Percentiles rank a stretch among this genome's conserved stretches.
Evolutionary conservation across 2,329 filamentous ascomycete species (phyloP).

Genomic region (Colletotrichum cordylinicola): DNA sequence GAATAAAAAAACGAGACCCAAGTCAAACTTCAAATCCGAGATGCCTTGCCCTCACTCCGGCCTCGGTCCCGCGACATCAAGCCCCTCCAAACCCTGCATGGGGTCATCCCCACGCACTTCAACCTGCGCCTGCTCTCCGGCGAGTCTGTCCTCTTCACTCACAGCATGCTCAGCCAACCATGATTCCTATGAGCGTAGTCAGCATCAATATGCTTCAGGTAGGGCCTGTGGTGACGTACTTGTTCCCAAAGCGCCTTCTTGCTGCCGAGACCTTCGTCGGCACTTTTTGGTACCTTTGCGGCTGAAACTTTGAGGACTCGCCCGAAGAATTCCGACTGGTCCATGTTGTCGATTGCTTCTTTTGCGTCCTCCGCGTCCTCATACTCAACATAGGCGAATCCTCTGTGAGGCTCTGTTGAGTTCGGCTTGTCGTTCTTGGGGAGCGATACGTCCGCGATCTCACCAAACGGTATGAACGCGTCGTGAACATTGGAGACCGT

Average conservation of each 20-base stretch:
- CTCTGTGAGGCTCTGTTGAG: slow-evolving; percentile 79
- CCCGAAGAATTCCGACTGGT: slow-evolving; percentile 94
- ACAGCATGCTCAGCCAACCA: slow-evolving; percentile 91
- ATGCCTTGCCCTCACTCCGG: slow-evolving; percentile 60
- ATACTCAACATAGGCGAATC: slow-evolving; percentile 97
- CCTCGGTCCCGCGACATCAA: slow-evolving; percentile 94
- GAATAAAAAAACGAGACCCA: slow-evolving; percentile 23
- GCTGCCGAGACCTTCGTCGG: slow-evolving; percentile 86
- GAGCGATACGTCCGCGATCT: slow-evolving; percentile 88
- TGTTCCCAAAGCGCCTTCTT: slow-evolving; percentile 97
- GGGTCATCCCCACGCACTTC: slow-evolving; percentile 74
- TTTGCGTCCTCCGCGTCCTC: slow-evolving; percentile 84
- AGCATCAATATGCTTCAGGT: not conserved
- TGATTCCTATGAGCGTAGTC: slow-evolving; percentile 70
- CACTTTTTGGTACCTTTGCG: slow-evolving; percentile 90
- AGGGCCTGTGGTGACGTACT: slow-evolving; percentile 56
- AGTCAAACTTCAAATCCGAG: slow-evolving; percentile 25
- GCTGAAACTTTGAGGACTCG: slow-evolving; percentile 89
- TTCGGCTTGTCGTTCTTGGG: slow-evolving; percentile 87
- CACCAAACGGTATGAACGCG: slow-evolving; percentile 95
- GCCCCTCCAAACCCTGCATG: slow-evolving; percentile 92
- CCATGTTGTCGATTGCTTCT: slow-evolving; percentile 99
- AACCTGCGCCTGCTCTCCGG: slow-evolving; percentile 56
- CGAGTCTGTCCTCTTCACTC: slow-evolving; percentile 76
- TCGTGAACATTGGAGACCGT: slow-evolving; percentile 79